Evolutionary conservation across 805 yeast genomes (phyloP).

Genomic region (Metschnikowia gelsemii): DNA sequence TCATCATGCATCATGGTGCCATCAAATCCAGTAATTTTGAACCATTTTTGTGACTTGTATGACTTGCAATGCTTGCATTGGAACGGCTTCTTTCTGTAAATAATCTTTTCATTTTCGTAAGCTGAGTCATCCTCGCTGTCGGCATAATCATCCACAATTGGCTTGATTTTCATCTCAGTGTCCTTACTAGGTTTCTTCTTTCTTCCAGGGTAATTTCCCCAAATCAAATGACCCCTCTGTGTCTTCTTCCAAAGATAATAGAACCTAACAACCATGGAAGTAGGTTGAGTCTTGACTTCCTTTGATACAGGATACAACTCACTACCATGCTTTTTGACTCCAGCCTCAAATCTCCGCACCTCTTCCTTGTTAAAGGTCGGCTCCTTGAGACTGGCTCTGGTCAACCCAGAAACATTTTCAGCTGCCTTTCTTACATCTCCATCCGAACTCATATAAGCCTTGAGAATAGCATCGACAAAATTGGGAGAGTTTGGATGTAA

Average conservation of each 20-base stretch:
- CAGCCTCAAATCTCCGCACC: slow-evolving; percentile 66
- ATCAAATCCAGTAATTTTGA: slow-evolving; percentile 61
- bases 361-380: slow-evolving; percentile 74
- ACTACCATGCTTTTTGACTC: slow-evolving; percentile 69
- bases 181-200: slow-evolving; percentile 48
- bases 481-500: slow-evolving; percentile 71
- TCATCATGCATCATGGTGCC: slow-evolving; percentile 37
- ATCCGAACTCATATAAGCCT: slow-evolving; percentile 48
- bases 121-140: slow-evolving; percentile 71
- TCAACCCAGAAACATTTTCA: slow-evolving; percentile 43
- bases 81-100: slow-evolving; percentile 40
- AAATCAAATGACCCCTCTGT: slow-evolving; percentile 64
- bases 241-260: slow-evolving; percentile 94
- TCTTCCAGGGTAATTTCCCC: slow-evolving; percentile 82
- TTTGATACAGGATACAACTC: slow-evolving; percentile 73
- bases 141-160: slow-evolving; percentile 48
- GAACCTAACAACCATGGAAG: slow-evolving; percentile 78
- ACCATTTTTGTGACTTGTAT: slow-evolving; percentile 59
- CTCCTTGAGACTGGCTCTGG: slow-evolving; percentile 63
- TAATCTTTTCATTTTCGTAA: slow-evolving; percentile 56
- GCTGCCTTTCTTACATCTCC: slow-evolving; percentile 56
- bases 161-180: slow-evolving; percentile 15
- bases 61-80: slow-evolving; percentile 75
- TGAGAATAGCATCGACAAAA: slow-evolving; percentile 71
- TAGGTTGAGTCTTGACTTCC: slow-evolving; percentile 69